Conservation (phyloP, 345 rosid species). For the Citrus medica region DNA sequence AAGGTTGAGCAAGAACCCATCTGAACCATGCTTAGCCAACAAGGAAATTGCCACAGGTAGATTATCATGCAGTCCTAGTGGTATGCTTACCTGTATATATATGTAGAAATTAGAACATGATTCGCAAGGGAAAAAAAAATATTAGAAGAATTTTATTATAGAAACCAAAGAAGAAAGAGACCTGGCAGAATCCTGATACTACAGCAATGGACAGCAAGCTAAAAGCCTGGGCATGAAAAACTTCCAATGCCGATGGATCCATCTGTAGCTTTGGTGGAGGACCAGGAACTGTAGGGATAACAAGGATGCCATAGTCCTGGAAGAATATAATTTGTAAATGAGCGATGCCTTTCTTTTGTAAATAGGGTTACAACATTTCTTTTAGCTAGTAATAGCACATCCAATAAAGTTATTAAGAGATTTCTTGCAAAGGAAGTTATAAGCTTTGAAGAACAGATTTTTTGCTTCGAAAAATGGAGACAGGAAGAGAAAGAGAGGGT, state of each 20-base stretch:
- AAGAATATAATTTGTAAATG: not conserved
- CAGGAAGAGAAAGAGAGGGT: conserved; percentile 21
- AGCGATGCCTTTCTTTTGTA: not conserved
- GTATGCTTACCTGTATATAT: conserved; percentile 71
- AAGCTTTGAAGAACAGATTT: not conserved
- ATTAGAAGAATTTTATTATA: not conserved
- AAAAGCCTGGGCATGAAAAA: conserved; percentile 52
- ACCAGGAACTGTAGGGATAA: conserved; percentile 77
- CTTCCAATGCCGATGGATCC: conserved; percentile 49
- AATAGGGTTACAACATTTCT: not conserved
- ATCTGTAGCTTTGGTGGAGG: conserved; percentile 73
- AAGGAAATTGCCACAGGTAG: conserved; percentile 67
- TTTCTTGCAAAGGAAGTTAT: not conserved
- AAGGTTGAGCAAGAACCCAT: conserved; percentile 62
- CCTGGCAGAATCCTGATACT: conserved; percentile 93
- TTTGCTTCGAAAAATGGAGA: not conserved
- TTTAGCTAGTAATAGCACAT: not conserved
- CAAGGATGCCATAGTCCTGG: conserved; percentile 68
- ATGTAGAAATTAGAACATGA: not conserved
- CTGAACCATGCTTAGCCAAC: conserved; percentile 73
- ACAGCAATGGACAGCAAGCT: conserved; percentile 75
- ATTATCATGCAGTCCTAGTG: conserved; percentile 50
- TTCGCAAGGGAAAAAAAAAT: not conserved
- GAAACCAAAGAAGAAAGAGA: not conserved
- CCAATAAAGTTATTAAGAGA: not conserved